phyloP scores from a whole-genome alignment of 345 rosid species.

The Rhodamnia argentea region DNA sequence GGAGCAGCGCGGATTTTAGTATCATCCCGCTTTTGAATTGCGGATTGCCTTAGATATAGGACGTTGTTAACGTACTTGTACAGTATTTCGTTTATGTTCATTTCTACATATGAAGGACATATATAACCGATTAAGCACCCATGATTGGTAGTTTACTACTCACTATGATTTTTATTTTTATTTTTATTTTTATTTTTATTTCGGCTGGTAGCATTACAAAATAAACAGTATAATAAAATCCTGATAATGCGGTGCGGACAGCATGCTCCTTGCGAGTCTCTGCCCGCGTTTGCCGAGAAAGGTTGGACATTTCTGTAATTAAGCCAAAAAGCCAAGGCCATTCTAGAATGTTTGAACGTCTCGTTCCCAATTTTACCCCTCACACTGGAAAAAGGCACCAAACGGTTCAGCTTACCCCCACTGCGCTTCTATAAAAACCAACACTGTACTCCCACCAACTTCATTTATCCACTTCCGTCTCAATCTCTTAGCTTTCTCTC shows the following conservation, averaged over 20 bases:
- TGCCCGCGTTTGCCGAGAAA: background rate
- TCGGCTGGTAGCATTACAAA: no score
- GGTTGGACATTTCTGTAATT: conserved; percentile 20
- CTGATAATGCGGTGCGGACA: background rate
- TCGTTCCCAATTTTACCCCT: conserved; percentile 7
- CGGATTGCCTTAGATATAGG: background rate
- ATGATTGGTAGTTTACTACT: background rate
- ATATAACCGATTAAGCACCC: background rate
- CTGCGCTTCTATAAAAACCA: conserved; percentile 42
- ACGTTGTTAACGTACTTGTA: background rate
- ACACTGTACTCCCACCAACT: background rate
- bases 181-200: no score
- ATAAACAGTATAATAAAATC: background rate
- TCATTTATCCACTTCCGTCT: background rate
- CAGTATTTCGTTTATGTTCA: background rate
- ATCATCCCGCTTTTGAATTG: background rate
- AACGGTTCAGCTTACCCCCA: conserved; percentile 52
- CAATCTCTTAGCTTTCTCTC: conserved; percentile 4
- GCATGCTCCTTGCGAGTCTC: background rate
- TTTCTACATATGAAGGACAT: background rate
- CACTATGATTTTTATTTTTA: background rate
- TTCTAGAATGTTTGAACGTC: background rate
- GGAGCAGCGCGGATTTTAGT: background rate
- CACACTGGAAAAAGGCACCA: conserved; percentile 11
- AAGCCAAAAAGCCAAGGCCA: background rate